phyloP scores from a whole-genome alignment of 2,329 filamentous ascomycete species.

The Lachnellula occidentalis region DNA sequence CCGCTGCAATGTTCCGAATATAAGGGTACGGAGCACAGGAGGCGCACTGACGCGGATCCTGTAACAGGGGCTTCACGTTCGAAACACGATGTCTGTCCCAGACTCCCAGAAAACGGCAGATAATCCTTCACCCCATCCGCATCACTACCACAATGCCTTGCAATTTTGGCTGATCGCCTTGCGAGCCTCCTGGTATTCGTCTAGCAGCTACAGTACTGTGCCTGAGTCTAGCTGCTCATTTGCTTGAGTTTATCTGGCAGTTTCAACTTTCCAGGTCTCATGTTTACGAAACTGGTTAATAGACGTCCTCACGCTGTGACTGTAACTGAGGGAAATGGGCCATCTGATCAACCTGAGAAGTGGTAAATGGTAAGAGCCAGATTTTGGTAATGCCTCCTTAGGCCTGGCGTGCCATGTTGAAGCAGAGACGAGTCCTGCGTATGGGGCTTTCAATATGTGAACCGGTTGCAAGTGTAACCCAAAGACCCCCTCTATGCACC shows the following conservation, averaged over 20 bases:
- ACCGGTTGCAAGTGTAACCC: no score
- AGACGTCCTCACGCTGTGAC: neutral
- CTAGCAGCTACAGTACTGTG: neutral
- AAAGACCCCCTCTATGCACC: no score
- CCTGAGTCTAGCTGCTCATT: neutral
- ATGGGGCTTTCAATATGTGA: no score
- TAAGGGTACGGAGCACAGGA: neutral
- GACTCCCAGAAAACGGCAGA: constrained; percentile 4
- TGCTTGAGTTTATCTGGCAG: neutral
- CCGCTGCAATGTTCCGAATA: neutral
- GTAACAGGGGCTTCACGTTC: neutral
- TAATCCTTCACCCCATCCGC: neutral
- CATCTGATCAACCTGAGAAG: neutral
- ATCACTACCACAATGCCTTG: constrained; percentile 1
- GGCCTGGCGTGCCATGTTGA: no score
- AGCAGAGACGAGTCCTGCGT: no score
- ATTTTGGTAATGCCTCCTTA: no score
- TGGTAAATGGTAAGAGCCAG: neutral
- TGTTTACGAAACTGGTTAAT: neutral
- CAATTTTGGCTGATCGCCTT: neutral
- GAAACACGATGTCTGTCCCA: neutral
- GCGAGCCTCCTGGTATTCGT: neutral
- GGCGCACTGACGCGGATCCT: neutral
- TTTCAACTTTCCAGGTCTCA: constrained; percentile 1
- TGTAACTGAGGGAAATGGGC: neutral